Conservation (phyloP, 345 rosid species). For the Sonneratia caseolaris region DNA sequence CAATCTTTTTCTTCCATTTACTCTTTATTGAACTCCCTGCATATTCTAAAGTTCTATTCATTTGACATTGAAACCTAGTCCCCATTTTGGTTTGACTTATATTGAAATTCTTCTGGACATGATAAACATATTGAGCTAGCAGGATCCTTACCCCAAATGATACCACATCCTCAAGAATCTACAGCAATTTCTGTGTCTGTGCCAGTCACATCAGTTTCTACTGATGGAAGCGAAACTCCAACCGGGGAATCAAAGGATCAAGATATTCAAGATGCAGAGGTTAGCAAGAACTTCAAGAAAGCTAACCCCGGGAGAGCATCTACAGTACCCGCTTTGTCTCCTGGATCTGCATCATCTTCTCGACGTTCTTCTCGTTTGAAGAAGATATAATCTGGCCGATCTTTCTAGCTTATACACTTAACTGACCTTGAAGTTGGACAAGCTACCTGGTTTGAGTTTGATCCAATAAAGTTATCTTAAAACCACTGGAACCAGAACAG, state of each 20-base stretch:
- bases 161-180: constrained; percentile 39
- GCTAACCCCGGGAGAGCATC: constrained; percentile 22
- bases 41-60: neutral
- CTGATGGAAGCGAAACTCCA: constrained; percentile 46
- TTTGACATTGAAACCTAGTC: neutral
- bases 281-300: constrained; percentile 21
- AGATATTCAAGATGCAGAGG: constrained; percentile 19
- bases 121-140: neutral
- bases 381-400: neutral
- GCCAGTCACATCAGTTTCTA: constrained; percentile 47
- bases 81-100: neutral
- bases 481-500: neutral
- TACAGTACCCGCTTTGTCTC: constrained; percentile 29
- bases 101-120: too few relatives aligned
- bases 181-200: constrained; percentile 50
- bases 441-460: neutral
- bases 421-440: neutral
- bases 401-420: neutral
- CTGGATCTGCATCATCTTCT: constrained; percentile 35
- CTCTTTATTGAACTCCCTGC: neutral
- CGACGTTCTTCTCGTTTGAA: constrained; percentile 44
- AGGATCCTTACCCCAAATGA: constrained; percentile 38
- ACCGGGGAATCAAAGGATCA: constrained; percentile 25
- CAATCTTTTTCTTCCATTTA: constrained; percentile 3
- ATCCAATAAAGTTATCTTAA: neutral